Evolutionary conservation across 164 flowering plant species (phyloP).

Genomic region (Pachysandra terminalis): DNA sequence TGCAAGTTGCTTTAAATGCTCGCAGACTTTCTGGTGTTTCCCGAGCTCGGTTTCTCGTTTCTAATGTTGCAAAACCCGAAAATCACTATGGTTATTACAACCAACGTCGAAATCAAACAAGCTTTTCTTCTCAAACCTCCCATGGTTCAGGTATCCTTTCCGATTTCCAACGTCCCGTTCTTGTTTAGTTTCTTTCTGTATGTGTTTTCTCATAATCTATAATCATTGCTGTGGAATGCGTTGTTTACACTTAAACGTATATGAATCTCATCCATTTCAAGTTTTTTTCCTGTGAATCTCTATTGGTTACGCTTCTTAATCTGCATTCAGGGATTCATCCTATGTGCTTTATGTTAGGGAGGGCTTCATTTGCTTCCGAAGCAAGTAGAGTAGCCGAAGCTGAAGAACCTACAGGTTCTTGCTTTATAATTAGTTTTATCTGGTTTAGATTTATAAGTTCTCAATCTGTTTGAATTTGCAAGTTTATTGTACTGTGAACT

Average conservation of each 20-base stretch:
- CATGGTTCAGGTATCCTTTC: conserved; percentile 10
- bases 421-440: conserved; percentile 3
- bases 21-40: conserved; percentile 37
- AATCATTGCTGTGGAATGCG: too few relatives aligned
- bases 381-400: conserved; percentile 17
- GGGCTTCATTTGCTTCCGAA: conserved; percentile 30
- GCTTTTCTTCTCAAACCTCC: conserved; percentile 4
- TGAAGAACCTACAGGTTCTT: conserved; percentile 37
- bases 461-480: not conserved
- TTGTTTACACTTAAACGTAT: too few relatives aligned
- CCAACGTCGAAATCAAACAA: conserved; percentile 18
- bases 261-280: not conserved
- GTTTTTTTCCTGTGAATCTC: not conserved
- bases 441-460: not conserved
- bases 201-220: not conserved
- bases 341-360: conserved; percentile 7
- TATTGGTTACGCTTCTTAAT: not conserved
- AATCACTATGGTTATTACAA: conserved; percentile 6
- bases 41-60: conserved; percentile 20
- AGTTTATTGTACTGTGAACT: not conserved
- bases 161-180: not conserved
- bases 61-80: conserved; percentile 11
- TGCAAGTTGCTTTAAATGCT: conserved; percentile 34
- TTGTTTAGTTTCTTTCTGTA: not conserved
- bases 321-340: conserved; percentile 5